Evolutionary conservation across 2,329 filamentous ascomycete species (phyloP).

Genomic region (Clarireedia paspali): DNA sequence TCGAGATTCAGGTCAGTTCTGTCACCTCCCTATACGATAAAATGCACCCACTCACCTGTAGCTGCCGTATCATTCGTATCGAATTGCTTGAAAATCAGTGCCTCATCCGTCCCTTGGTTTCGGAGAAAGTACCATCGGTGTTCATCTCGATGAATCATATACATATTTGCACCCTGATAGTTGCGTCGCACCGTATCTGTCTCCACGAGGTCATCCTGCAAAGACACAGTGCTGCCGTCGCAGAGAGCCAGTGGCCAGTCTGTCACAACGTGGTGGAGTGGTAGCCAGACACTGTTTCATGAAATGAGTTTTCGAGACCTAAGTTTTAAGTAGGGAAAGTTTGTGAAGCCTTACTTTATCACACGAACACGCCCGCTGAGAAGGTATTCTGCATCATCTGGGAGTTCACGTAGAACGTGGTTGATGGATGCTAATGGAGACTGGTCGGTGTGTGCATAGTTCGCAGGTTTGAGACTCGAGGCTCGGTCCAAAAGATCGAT

Average conservation of each 20-base stretch:
- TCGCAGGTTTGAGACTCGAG: not conserved
- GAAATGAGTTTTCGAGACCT: not conserved
- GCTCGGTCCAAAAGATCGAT: not conserved
- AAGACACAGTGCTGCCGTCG: conserved; percentile 9
- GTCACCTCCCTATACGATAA: too few species aligned
- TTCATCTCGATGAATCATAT: not conserved
- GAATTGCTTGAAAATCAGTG: too few species aligned
- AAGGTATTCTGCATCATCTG: too few species aligned
- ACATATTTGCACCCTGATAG: conserved; percentile 11
- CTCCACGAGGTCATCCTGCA: conserved; percentile 3
- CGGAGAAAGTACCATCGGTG: conserved; percentile 10
- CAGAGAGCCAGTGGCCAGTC: conserved; percentile 11
- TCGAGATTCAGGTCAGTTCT: too few species aligned
- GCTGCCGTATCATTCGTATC: too few species aligned
- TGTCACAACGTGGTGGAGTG: conserved; percentile 1
- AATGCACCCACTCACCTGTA: too few species aligned
- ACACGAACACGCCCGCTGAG: too few species aligned
- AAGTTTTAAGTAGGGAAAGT: too few species aligned
- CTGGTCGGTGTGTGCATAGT: not conserved
- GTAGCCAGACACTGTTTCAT: conserved; percentile 7
- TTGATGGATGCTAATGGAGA: not conserved
- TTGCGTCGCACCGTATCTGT: conserved; percentile 9
- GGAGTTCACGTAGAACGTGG: not conserved
- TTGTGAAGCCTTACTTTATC: too few species aligned
- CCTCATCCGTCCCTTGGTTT: not conserved